These are phyloP conservation scores for Fusarium armeniacum DNA, from an alignment of 2,329 filamentous ascomycete species.

Conservation along the genomic window DNA sequence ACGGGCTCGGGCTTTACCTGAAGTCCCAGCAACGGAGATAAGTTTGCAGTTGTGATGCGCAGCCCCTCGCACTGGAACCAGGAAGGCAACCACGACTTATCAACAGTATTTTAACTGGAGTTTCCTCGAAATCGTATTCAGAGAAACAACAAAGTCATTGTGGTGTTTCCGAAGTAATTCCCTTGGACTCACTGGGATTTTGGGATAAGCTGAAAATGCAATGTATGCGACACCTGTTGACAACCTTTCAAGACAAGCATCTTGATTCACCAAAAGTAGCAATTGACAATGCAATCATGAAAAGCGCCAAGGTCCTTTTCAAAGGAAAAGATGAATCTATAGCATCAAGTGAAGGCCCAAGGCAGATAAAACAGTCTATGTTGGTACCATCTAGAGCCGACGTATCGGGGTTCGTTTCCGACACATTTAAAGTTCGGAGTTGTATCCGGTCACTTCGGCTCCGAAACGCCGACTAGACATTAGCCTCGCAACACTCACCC, in stretches of 20 bases:
- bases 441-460: background rate
- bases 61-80: background rate
- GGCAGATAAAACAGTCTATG: background rate
- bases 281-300: background rate
- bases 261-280: background rate
- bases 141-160: background rate
- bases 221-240: background rate
- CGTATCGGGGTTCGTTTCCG: background rate
- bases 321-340: no score
- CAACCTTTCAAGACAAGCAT: background rate
- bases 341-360: background rate
- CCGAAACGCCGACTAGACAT: background rate
- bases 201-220: background rate
- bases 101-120: background rate
- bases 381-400: background rate
- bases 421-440: background rate
- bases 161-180: background rate
- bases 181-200: background rate
- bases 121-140: background rate
- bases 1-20: background rate
- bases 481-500: background rate
- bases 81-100: background rate
- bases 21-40: background rate
- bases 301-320: background rate
- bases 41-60: no score